Evolutionary conservation across 1,284 basidiomycete species (phyloP).

Genomic region (Ceratobasidium sp.): DNA sequence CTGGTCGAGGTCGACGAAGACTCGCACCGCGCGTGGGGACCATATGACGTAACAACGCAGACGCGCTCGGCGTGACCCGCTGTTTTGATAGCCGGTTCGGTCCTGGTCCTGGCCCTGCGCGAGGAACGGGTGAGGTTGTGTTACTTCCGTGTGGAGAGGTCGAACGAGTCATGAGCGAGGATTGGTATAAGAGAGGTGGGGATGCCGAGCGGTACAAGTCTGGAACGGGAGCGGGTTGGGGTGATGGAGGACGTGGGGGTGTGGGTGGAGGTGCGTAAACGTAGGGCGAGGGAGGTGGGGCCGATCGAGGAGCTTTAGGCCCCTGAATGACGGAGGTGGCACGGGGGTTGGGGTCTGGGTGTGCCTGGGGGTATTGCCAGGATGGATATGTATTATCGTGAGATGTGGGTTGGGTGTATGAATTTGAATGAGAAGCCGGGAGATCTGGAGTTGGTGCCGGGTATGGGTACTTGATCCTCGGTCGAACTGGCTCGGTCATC

Average conservation of each 20-base stretch:
- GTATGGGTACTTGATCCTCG: slow-evolving; percentile 3
- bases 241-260: slow-evolving; percentile 8
- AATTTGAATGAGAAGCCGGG: not conserved
- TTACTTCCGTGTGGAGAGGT: slow-evolving; percentile 3
- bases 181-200: not conserved
- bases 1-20: slow-evolving; percentile 10
- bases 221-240: not conserved
- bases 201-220: not conserved
- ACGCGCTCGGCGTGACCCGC: slow-evolving; percentile 14
- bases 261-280: slow-evolving; percentile 32
- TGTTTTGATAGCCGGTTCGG: slow-evolving; percentile 27
- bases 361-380: not conserved
- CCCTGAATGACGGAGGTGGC: too few relatives aligned
- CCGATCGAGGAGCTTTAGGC: not conserved
- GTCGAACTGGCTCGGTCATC: not conserved
- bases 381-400: slow-evolving; percentile 10
- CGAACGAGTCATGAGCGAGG: not conserved
- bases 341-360: not conserved
- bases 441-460: not conserved
- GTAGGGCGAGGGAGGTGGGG: slow-evolving; percentile 19
- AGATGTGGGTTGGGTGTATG: not conserved
- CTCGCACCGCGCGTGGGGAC: slow-evolving; percentile 19
- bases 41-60: slow-evolving; percentile 25
- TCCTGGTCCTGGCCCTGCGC: not conserved
- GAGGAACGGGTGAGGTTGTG: slow-evolving; percentile 2